phyloP scores from a whole-genome alignment of 2,329 filamentous ascomycete species.

The Gaeumannomyces sp. region DNA sequence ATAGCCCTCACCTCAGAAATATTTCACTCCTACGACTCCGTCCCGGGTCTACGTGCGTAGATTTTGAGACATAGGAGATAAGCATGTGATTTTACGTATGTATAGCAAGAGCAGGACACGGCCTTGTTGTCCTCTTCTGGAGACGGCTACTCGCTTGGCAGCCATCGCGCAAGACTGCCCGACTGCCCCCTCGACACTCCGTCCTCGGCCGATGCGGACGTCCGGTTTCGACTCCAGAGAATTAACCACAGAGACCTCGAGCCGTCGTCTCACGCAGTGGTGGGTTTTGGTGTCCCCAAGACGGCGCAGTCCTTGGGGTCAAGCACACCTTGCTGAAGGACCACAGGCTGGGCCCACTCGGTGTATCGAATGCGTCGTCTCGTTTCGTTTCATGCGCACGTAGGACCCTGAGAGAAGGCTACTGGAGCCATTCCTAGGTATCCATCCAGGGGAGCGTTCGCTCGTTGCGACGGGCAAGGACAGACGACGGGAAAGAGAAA shows the following conservation, averaged over 20 bases:
- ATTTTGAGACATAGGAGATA: neutral
- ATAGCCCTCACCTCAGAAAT: neutral
- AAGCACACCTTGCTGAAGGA: neutral
- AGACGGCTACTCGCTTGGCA: neutral
- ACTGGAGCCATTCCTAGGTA: neutral
- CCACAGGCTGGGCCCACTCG: neutral
- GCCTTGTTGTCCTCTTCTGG: neutral
- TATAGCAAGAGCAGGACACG: slow-evolving; percentile 4
- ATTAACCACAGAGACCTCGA: neutral
- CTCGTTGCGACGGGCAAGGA: neutral
- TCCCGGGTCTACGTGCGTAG: neutral
- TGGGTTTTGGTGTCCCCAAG: neutral
- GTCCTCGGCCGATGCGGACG: neutral
- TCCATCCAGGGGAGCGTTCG: neutral
- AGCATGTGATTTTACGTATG: slow-evolving; percentile 3
- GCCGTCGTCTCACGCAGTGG: neutral
- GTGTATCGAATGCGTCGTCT: neutral
- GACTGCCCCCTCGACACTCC: neutral
- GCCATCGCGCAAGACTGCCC: neutral
- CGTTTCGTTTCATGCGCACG: neutral
- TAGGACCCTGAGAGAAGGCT: neutral
- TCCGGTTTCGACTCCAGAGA: neutral
- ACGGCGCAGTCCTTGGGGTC: neutral
- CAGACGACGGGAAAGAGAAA: neutral
- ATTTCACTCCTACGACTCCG: neutral